Evolutionary conservation across 2,329 filamentous ascomycete species (phyloP).

Genomic region (Tolypocladium album): DNA sequence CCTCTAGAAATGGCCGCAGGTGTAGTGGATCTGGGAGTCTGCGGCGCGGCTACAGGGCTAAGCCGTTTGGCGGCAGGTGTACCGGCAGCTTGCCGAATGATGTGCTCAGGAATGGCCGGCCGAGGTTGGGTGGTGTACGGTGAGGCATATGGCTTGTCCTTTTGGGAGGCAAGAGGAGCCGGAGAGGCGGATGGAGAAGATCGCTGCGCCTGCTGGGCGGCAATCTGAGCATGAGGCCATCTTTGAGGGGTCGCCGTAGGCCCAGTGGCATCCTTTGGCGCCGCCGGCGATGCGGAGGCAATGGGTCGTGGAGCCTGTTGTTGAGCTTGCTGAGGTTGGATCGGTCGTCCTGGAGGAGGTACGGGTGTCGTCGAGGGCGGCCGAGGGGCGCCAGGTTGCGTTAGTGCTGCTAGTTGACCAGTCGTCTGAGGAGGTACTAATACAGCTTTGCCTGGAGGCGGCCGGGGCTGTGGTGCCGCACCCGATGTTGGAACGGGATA

Average conservation of each 20-base stretch:
- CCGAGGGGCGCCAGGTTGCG: constrained; percentile 22
- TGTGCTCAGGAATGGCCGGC: constrained; percentile 29
- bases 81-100: constrained; percentile 26
- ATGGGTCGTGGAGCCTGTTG: constrained; percentile 15
- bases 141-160: constrained; percentile 16
- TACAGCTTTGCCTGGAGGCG: constrained; percentile 15
- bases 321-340: constrained; percentile 15
- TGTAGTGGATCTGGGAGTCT: constrained; percentile 22
- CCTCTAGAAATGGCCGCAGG: constrained; percentile 19
- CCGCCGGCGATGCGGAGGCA: constrained; percentile 19
- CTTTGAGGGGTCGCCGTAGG: constrained; percentile 18
- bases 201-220: constrained; percentile 14
- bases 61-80: constrained; percentile 18
- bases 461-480: constrained; percentile 8
- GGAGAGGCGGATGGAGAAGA: constrained; percentile 13
- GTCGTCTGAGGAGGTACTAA: constrained; percentile 23
- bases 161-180: constrained; percentile 12
- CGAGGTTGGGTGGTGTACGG: constrained; percentile 20
- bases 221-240: constrained; percentile 15
- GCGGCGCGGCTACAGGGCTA: constrained; percentile 19
- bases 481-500: constrained; percentile 6
- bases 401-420: constrained; percentile 22
- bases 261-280: constrained; percentile 10
- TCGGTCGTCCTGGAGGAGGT: constrained; percentile 20
- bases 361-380: constrained; percentile 22